phyloP scores from a whole-genome alignment of 2,329 filamentous ascomycete genomes.

The Alternaria gansuensis region DNA sequence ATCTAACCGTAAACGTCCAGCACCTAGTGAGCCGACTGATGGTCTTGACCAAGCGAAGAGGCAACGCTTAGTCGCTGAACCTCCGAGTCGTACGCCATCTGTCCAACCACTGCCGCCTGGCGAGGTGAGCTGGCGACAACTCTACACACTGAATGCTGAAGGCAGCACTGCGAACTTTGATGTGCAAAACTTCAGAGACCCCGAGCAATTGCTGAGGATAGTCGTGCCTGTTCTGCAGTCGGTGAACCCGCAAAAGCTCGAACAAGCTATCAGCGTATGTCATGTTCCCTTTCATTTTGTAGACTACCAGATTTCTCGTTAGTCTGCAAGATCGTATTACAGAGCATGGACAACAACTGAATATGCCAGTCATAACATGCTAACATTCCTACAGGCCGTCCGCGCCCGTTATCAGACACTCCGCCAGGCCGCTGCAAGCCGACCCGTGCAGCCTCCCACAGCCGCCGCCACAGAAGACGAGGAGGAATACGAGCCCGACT shows the following conservation, averaged over 20 bases:
- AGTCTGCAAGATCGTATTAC: not conserved
- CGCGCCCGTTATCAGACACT: conserved; percentile 55
- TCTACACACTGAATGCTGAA: conserved; percentile 86
- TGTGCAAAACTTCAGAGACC: conserved; percentile 75
- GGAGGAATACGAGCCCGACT: conserved; percentile 92
- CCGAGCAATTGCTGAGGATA: conserved; percentile 79
- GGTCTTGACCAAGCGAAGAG: conserved; percentile 81
- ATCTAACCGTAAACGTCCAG: conserved; percentile 76
- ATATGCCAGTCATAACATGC: conserved; percentile 2
- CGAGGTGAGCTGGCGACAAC: conserved; percentile 78
- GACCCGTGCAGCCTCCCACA: conserved; percentile 40
- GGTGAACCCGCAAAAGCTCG: conserved; percentile 73
- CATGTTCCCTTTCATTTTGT: conserved; percentile 5
- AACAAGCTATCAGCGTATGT: conserved; percentile 76
- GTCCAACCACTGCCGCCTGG: conserved; percentile 78
- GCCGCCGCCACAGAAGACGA: conserved; percentile 72
- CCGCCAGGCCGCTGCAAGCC: conserved; percentile 40
- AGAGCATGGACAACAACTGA: not conserved
- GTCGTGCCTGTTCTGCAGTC: conserved; percentile 79
- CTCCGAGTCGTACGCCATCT: conserved; percentile 55
- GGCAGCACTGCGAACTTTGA: conserved; percentile 80
- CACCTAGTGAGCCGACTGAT: conserved; percentile 74
- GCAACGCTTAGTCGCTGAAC: conserved; percentile 70
- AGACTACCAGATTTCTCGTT: not conserved
- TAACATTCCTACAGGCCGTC: conserved; percentile 50